Base-by-base conservation (phyloP, 164 flowering plant species). In the Tetrastigma voinierianum region DNA sequence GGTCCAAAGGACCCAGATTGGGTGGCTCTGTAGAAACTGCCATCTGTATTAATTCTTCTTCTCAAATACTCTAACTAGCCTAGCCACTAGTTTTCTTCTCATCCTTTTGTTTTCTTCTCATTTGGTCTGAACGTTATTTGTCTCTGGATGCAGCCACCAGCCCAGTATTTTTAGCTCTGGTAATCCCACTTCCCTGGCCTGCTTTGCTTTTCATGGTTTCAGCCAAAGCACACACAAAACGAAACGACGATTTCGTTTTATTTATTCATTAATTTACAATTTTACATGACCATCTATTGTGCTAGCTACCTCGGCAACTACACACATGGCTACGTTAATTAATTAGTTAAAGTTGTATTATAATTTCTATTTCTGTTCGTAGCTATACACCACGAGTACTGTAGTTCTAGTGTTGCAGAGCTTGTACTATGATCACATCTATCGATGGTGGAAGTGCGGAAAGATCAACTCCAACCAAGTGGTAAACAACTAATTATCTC, bases 81-180 rank as follows among this genome's bases (percentile, higher is more conserved):
- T 32, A 32, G 40, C 40, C 40, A 32, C 40, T 32, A 32, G 40
- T 32, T 32, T n/a, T 32, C 40, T 32, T 32, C 40, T 52, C 25
- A n/a, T 9, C 11, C 59, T 59, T 62, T 45, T 48, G 9, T 23
- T 21, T 64, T 10, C 3, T 14, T 10, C 9, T 10, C 9, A 14
- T 45, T 55, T 48, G 5, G 24, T 21, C 44, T n/a, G 57, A 4
- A 19, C 20, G 7, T 61, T 24, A 62, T 53, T 71, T 46, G 17
- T 56, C 19, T 51, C 40, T 67, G 57, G 68, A 15, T 81, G 87
- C 93, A 91, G 98, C 69, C 91, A 83, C 98, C 98, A 6, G 91
- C 98, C 64, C 98, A 94, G 84, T 82, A 54, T 65, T 94, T 91
- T 91, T 95, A 6, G 98, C 98, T 62, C 73, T 88, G 89, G 98